These are phyloP conservation scores for Daedaleopsis nitida DNA, from an alignment of 768 basidiomycete species.

Conservation along the genomic window DNA sequence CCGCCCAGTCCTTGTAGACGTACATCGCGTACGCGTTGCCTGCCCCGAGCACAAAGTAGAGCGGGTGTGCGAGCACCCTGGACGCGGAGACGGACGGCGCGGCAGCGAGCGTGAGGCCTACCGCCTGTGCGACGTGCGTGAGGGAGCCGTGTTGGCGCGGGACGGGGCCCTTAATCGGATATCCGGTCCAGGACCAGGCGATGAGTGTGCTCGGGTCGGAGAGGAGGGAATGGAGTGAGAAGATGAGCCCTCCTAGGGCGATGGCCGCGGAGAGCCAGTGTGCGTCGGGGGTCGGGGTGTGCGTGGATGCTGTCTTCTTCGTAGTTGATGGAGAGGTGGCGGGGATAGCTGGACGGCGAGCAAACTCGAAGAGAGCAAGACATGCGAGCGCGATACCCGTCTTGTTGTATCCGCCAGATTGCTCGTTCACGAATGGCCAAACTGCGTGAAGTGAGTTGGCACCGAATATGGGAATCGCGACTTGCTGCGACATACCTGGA, in stretches of 20 bases:
- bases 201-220: conserved; percentile 78
- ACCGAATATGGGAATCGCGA: not conserved
- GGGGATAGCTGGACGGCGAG: conserved; percentile 40
- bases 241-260: conserved; percentile 68
- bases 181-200: conserved; percentile 92
- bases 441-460: conserved; percentile 41
- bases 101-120: conserved; percentile 53
- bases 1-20: conserved; percentile 61
- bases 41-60: conserved; percentile 59
- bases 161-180: conserved; percentile 68
- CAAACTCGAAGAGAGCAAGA: conserved; percentile 59
- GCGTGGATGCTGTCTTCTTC: not conserved
- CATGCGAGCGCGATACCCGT: conserved; percentile 60
- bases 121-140: conserved; percentile 62
- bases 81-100: conserved; percentile 20
- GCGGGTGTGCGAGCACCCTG: conserved; percentile 42
- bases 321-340: conserved; percentile 10
- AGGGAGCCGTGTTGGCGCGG: conserved; percentile 71
- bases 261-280: conserved; percentile 47
- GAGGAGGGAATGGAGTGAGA: conserved; percentile 70
- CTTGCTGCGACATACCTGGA: conserved; percentile 50
- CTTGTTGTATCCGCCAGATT: conserved; percentile 71
- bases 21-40: conserved; percentile 59
- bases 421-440: conserved; percentile 74
- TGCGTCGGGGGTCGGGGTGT: not conserved